Conservation (phyloP, 257 asterid species). For the Linderniella brevidens region DNA sequence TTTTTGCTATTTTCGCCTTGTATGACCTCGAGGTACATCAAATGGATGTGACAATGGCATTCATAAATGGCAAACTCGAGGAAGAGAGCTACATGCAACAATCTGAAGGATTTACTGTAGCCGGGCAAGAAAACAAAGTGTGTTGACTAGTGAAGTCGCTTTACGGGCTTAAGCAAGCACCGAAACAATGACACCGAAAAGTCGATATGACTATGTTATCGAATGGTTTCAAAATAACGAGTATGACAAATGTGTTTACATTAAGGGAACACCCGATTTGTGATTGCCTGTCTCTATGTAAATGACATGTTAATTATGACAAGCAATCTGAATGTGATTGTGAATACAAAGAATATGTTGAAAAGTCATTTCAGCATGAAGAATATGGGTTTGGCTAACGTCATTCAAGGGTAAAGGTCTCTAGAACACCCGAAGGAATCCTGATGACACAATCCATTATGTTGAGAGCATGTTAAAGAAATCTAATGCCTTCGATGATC, state of each 20-base stretch:
- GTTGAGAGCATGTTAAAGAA: not conserved
- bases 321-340: not conserved
- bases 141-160: conserved; percentile 4
- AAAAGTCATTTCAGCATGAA: too few species aligned
- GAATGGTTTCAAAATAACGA: not conserved
- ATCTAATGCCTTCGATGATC: not conserved
- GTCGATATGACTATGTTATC: not conserved
- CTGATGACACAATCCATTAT: not conserved
- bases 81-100: conserved; percentile 6
- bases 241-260: not conserved
- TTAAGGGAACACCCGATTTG: not conserved
- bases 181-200: conserved; percentile 2
- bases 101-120: not conserved
- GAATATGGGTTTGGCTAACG: too few species aligned
- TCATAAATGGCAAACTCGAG: conserved; percentile 1
- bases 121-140: not conserved
- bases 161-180: conserved; percentile 4
- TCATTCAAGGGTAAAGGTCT: too few species aligned
- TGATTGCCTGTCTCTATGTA: not conserved
- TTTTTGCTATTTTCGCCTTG: not conserved
- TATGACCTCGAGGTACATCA: not conserved
- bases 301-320: not conserved
- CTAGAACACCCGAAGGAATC: not conserved
- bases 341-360: not conserved
- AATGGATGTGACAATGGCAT: not conserved